These are phyloP conservation scores for Mitragyna speciosa DNA, from an alignment of 257 asterid genomes.

Conservation along the genomic window DNA sequence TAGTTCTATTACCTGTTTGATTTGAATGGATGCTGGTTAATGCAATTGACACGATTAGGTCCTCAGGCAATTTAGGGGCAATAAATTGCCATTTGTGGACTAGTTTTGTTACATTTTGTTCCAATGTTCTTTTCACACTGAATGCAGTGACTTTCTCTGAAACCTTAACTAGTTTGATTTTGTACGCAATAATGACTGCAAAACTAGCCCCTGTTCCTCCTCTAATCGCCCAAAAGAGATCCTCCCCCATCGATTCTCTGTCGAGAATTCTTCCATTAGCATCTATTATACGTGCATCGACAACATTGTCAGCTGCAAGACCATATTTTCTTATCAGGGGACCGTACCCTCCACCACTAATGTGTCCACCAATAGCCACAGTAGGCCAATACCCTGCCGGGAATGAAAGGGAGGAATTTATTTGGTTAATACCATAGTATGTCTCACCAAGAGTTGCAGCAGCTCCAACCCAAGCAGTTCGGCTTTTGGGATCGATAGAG, in stretches of 20 bases:
- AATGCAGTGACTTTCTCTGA: slow-evolving; percentile 5
- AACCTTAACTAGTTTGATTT: not conserved
- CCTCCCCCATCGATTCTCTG: not conserved
- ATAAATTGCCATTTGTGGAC: slow-evolving; percentile 13
- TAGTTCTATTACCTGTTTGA: not conserved
- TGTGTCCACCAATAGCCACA: slow-evolving; percentile 9
- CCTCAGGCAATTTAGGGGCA: not conserved
- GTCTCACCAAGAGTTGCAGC: slow-evolving; percentile 12
- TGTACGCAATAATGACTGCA: slow-evolving; percentile 4
- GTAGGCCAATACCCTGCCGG: slow-evolving; percentile 18
- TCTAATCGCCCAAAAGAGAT: slow-evolving; percentile 11
- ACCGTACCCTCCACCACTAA: slow-evolving; percentile 18
- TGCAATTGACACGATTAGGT: not conserved
- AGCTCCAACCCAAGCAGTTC: slow-evolving; percentile 6
- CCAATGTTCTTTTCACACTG: not conserved
- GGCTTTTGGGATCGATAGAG: not conserved
- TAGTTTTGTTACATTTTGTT: not conserved
- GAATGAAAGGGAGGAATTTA: not conserved
- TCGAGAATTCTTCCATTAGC: slow-evolving; percentile 7
- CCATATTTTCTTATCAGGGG: slow-evolving; percentile 1
- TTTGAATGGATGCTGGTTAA: not conserved
- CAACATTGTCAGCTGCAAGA: slow-evolving; percentile 8
- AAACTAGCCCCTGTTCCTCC: slow-evolving; percentile 8
- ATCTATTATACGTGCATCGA: not conserved
- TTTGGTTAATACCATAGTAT: not conserved